Evolutionary conservation across 148 eudicot genomes (phyloP).

Genomic region (Nepenthes mirabilis): DNA sequence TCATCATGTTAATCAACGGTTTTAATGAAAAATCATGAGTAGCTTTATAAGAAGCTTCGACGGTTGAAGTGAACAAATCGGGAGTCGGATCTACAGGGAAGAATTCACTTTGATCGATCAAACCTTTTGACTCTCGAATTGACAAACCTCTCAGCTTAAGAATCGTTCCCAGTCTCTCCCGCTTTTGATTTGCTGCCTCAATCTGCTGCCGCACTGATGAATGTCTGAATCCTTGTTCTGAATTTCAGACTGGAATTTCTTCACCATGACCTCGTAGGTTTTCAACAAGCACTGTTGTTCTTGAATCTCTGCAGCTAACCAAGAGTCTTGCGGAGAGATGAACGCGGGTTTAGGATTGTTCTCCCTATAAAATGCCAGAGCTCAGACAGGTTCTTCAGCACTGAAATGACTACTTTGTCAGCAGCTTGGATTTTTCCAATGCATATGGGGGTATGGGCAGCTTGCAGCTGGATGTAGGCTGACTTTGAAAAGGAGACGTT

Average conservation of each 20-base stretch:
- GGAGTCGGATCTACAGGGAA: conserved; percentile 56
- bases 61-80: conserved; percentile 61
- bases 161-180: conserved; percentile 79
- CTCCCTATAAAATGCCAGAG: conserved; percentile 92
- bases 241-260: conserved; percentile 90
- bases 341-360: conserved; percentile 70
- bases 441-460: conserved; percentile 96
- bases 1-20: conserved; percentile 97
- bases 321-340: conserved; percentile 81
- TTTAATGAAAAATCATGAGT: conserved; percentile 84
- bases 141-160: conserved; percentile 88
- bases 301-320: conserved; percentile 96
- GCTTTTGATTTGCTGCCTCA: conserved; percentile 72
- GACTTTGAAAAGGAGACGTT: conserved; percentile 79
- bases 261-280: conserved; percentile 94
- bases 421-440: conserved; percentile 93
- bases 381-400: conserved; percentile 81
- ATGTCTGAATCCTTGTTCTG: conserved; percentile 91
- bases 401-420: conserved; percentile 82
- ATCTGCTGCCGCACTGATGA: conserved; percentile 72
- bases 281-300: conserved; percentile 92
- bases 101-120: conserved; percentile 39
- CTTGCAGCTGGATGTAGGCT: conserved; percentile 84
- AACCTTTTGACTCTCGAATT: conserved; percentile 47
- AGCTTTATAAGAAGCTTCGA: conserved; percentile 68